phyloP scores from a whole-genome alignment of 768 basidiomycete genomes.

The Nidula microcarpa region DNA sequence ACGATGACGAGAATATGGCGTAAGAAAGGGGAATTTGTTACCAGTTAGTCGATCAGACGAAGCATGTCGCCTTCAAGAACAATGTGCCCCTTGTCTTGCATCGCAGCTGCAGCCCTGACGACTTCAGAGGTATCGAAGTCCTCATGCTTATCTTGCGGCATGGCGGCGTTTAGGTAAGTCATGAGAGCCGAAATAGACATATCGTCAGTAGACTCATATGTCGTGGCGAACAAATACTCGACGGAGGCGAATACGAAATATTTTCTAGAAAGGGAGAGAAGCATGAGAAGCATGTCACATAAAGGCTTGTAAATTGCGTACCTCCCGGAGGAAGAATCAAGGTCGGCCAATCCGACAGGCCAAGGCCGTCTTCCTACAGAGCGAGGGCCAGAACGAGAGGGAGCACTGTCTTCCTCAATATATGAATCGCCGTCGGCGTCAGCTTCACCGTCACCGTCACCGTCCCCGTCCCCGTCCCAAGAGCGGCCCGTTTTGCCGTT shows the following conservation, averaged over 20 bases:
- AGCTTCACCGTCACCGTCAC: conserved; percentile 20
- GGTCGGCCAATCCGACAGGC: conserved; percentile 48
- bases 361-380: conserved; percentile 15
- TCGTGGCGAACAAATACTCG: conserved; percentile 61
- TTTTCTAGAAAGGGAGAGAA: conserved; percentile 29
- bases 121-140: conserved; percentile 80
- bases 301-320: conserved; percentile 24
- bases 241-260: conserved; percentile 62
- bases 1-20: background rate
- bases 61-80: conserved; percentile 50
- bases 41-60: conserved; percentile 20
- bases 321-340: conserved; percentile 61
- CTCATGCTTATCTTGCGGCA: conserved; percentile 77
- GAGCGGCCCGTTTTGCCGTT: background rate
- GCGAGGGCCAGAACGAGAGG: background rate
- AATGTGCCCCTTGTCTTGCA: conserved; percentile 46
- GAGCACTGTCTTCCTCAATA: conserved; percentile 7
- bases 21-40: background rate
- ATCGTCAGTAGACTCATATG: conserved; percentile 65
- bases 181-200: conserved; percentile 67
- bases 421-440: conserved; percentile 19
- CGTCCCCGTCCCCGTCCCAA: conserved; percentile 18
- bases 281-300: background rate
- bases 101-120: conserved; percentile 38
- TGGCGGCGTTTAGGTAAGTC: conserved; percentile 70